phyloP scores from a whole-genome alignment of 306 rosid species.

The Ormosia semicastrata region DNA sequence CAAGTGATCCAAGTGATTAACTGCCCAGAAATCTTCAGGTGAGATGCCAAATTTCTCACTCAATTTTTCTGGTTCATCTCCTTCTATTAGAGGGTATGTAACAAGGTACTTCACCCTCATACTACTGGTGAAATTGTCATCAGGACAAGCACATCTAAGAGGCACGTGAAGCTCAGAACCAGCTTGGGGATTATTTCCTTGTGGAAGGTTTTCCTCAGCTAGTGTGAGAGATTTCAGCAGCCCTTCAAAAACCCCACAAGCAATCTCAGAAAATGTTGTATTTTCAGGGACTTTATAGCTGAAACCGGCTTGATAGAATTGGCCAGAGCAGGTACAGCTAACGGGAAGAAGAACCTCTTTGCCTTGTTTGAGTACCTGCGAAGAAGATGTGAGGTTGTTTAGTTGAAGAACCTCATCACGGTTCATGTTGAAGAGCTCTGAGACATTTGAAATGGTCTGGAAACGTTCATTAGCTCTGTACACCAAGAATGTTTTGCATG shows the following conservation, averaged over 20 bases:
- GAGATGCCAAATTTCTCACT: constrained; percentile 43
- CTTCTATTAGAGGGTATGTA: constrained; percentile 55
- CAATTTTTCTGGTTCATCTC: constrained; percentile 22
- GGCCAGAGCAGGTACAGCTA: constrained; percentile 46
- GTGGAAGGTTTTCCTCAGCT: constrained; percentile 28
- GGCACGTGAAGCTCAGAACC: constrained; percentile 50
- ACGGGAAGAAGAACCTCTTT: constrained; percentile 65
- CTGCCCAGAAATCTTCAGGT: constrained; percentile 35
- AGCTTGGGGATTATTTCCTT: constrained; percentile 5
- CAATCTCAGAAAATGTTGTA: constrained; percentile 38
- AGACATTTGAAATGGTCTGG: constrained; percentile 36
- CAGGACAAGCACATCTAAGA: constrained; percentile 59
- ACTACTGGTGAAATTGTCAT: constrained; percentile 24
- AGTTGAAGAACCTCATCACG: constrained; percentile 24
- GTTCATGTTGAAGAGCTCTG: constrained; percentile 37
- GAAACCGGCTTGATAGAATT: constrained; percentile 42
- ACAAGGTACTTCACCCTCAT: constrained; percentile 48
- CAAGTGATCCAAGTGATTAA: constrained; percentile 23
- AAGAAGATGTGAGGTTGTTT: constrained; percentile 44
- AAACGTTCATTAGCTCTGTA: constrained; percentile 54
- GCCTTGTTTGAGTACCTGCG: constrained; percentile 38
- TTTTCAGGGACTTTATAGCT: constrained; percentile 30
- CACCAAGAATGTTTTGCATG: constrained; percentile 60
- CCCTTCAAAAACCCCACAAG: constrained; percentile 65
- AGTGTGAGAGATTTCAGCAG: constrained; percentile 46